Base-by-base conservation (phyloP, 1,139 yeast species). In the Saccharomycopsis crataegensis region DNA sequence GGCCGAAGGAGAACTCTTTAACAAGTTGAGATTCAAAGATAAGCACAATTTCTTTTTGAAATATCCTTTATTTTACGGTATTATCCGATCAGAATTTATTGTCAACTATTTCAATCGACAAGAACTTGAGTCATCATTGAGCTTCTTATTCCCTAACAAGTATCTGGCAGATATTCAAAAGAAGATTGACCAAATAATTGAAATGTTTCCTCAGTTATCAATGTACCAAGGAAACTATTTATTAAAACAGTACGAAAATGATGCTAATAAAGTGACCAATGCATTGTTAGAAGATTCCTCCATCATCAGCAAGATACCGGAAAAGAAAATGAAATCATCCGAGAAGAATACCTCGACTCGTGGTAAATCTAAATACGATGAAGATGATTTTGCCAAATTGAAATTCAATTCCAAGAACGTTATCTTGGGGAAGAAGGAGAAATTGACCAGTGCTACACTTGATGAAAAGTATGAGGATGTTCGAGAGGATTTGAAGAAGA, bases 271-370 rank as follows among this genome's bases (percentile, higher is more conserved):
- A 28, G 80, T 80, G 0, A 83, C 87, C 0, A 74, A 82, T 58
- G 64, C 73, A 54, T 62, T 90, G 17, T 70, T 89, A 41, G 96
- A 87, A 59, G 71, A 80, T 54, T 84, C 87, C 0, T 74, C 69
- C 1, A 59, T 72, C 8, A 65, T 76, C 0, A 62, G 65, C 4
- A 49, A 45, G n/a, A 57, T 38, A 33, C 61, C 62, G 17, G 37
- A 43, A 45, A 52, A 42, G 43, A 11, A 36, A 22, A 47, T 56
- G 32, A 51, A 56, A 14, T 47, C 46, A 43, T 51, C 43, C 47
- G 44, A 38, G 46, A 37, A 46, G 4, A 33, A 53, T 41, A 9
- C 46, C 34, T 22, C 28, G 28, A 22, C 28, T 22, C 28, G 28
- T 22, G 28, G 28, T 22, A 57, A 66, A 49, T 63, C 69, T 28